phyloP scores from a whole-genome alignment of 495 filamentous ascomycete species.

The Chlorociboria aeruginascens region DNA sequence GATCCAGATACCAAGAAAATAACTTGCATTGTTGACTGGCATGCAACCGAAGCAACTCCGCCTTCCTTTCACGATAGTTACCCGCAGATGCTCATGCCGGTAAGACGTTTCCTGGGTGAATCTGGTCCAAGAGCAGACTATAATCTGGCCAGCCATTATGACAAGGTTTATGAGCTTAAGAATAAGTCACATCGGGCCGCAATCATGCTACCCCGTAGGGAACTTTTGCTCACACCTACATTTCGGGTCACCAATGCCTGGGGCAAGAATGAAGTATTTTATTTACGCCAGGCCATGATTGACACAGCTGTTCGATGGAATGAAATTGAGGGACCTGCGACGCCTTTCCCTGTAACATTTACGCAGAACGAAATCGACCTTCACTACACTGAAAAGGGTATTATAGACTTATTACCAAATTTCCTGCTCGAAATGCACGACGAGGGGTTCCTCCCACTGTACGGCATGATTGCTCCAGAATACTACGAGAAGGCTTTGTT shows the following conservation, averaged over 20 bases:
- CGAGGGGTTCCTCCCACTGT: constrained; percentile 8
- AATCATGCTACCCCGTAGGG: constrained; percentile 3
- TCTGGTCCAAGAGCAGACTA: constrained; percentile 1
- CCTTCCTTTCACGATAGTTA: constrained; percentile 17
- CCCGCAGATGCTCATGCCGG: constrained; percentile 20
- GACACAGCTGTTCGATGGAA: constrained; percentile 17
- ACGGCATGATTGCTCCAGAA: constrained; percentile 10
- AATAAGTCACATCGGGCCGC: constrained; percentile 9
- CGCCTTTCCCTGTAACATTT: constrained; percentile 25
- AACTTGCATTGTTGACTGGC: constrained; percentile 24
- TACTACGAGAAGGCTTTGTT: constrained; percentile 2
- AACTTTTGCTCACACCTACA: constrained; percentile 17
- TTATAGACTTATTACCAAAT: too few relatives aligned
- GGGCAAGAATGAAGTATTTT: constrained; percentile 25
- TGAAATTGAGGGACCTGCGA: constrained; percentile 11
- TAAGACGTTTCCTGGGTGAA: not conserved
- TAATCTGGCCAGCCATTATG: constrained; percentile 9
- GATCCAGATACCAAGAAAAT: constrained; percentile 21
- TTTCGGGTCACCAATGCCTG: constrained; percentile 23
- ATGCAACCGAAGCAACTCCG: constrained; percentile 11
- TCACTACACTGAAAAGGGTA: constrained; percentile 22
- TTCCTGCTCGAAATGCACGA: constrained; percentile 9
- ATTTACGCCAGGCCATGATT: constrained; percentile 24
- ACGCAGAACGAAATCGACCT: constrained; percentile 18
- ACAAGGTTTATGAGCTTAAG: constrained; percentile 3